A percentile compares a stretch with the other conserved stretches of the same genome.
Conservation (phyloP, 371 early-diverging fungal species). For the Mortierella sp. region DNA sequence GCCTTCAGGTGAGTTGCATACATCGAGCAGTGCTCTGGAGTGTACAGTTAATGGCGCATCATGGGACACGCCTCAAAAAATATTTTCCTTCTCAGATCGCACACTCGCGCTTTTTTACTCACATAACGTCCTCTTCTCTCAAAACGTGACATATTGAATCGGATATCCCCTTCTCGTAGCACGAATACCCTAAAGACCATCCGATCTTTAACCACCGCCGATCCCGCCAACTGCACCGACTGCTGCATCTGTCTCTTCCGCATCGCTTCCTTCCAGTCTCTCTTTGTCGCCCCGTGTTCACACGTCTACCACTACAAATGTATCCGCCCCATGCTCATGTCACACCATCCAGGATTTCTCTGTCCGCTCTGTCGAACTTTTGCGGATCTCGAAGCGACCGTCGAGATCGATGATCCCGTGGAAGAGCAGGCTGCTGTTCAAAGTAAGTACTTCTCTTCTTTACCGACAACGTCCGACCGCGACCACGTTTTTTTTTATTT, state of each 20-base stretch:
- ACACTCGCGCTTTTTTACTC: background rate
- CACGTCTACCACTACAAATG: constrained; percentile 97
- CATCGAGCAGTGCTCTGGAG: background rate
- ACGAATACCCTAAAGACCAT: constrained; percentile 56
- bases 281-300: constrained; percentile 95
- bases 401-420: constrained; percentile 75
- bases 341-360: constrained; percentile 83
- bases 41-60: background rate
- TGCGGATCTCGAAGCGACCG: constrained; percentile 91
- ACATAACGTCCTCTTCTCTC: background rate
- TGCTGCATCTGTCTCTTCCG: constrained; percentile 96
- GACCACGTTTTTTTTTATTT: background rate
- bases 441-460: constrained; percentile 17
- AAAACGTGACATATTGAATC: background rate
- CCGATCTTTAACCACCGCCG: constrained; percentile 45
- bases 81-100: background rate
- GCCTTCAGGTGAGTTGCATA: constrained; percentile 61
- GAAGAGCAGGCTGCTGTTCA: constrained; percentile 30
- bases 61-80: background rate
- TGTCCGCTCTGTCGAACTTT: constrained; percentile 96
- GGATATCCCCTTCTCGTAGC: constrained; percentile 18
- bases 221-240: constrained; percentile 68
- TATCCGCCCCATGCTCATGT: constrained; percentile 81
- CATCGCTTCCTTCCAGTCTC: constrained; percentile 91
- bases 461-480: background rate